phyloP scores from a whole-genome alignment of 257 asterid species.

The Oldenlandia corymbosa region DNA sequence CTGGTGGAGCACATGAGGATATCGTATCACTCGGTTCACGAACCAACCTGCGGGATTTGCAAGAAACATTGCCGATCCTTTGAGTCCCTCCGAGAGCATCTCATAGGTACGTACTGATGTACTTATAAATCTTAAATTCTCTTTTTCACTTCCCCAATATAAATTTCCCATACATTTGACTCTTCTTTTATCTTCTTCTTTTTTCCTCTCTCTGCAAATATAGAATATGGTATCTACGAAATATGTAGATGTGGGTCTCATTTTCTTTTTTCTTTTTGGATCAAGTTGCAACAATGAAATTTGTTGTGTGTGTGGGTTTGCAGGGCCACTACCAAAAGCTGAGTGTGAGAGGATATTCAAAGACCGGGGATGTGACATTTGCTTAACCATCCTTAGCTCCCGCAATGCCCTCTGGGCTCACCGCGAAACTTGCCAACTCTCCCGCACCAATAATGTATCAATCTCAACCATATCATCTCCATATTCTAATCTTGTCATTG shows the following conservation, averaged over 20 bases:
- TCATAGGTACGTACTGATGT: conserved; percentile 69
- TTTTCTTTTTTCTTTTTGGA: not conserved
- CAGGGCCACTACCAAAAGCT: conserved; percentile 81
- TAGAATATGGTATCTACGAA: no score
- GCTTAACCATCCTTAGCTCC: conserved; percentile 46
- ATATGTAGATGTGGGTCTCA: no score
- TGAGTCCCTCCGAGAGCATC: conserved; percentile 90
- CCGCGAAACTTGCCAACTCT: conserved; percentile 54
- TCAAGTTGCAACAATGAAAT: not conserved
- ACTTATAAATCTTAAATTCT: no score
- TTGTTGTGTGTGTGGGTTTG: no score
- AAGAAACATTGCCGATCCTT: conserved; percentile 82
- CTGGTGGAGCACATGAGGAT: conserved; percentile 83
- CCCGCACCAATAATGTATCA: conserved; percentile 59
- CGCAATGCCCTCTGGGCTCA: conserved; percentile 50
- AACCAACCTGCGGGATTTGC: conserved; percentile 75
- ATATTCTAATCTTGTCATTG: no score
- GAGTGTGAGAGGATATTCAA: conserved; percentile 91
- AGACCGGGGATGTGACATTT: conserved; percentile 76
- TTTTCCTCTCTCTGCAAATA: no score
- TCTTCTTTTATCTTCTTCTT: not conserved
- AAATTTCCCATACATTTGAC: no score
- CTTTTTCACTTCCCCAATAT: no score
- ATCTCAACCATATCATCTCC: not conserved
- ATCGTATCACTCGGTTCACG: conserved; percentile 78